phyloP scores from a whole-genome alignment of 192 early-diverging fungal species.

The Rhizophagus sp. region DNA sequence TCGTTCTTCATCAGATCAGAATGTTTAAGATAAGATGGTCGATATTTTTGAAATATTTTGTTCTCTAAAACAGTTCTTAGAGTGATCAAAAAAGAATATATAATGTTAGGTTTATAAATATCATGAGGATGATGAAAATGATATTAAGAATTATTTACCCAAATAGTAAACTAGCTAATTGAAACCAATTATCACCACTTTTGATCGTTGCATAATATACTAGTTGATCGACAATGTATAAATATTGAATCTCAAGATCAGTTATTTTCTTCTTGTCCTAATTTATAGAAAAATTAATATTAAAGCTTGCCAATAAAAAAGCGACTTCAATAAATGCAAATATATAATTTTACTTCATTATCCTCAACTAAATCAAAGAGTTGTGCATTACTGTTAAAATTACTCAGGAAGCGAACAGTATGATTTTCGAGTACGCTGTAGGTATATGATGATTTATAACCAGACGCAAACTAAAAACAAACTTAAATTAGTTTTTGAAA shows the following conservation, averaged over 20 bases:
- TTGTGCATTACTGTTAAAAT: slow-evolving; percentile 51
- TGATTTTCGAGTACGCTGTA: slow-evolving; percentile 65
- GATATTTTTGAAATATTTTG: slow-evolving; percentile 53
- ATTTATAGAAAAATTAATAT: not conserved
- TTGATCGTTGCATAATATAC: slow-evolving; percentile 77
- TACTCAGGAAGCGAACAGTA: slow-evolving; percentile 60
- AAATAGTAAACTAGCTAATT: slow-evolving; percentile 68
- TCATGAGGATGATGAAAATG: not conserved
- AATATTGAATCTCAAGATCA: slow-evolving; percentile 67
- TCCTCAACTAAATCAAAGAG: slow-evolving; percentile 38
- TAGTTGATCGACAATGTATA: slow-evolving; percentile 75
- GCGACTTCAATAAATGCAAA: not conserved
- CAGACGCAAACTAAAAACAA: slow-evolving; percentile 53
- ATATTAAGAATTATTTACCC: slow-evolving; percentile 41
- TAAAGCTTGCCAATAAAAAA: not conserved
- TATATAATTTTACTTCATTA: slow-evolving; percentile 21
- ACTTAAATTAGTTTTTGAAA: not conserved
- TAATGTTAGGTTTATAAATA: not conserved
- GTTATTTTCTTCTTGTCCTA: slow-evolving; percentile 44
- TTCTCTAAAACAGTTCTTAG: slow-evolving; percentile 48
- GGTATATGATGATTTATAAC: slow-evolving; percentile 58
- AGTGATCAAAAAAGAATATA: not conserved
- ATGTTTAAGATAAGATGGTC: slow-evolving; percentile 43
- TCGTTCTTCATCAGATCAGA: slow-evolving; percentile 30
- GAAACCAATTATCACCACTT: slow-evolving; percentile 68